Evolutionary conservation across 257 asterid species (phyloP).

Genomic region (Plantago major): DNA sequence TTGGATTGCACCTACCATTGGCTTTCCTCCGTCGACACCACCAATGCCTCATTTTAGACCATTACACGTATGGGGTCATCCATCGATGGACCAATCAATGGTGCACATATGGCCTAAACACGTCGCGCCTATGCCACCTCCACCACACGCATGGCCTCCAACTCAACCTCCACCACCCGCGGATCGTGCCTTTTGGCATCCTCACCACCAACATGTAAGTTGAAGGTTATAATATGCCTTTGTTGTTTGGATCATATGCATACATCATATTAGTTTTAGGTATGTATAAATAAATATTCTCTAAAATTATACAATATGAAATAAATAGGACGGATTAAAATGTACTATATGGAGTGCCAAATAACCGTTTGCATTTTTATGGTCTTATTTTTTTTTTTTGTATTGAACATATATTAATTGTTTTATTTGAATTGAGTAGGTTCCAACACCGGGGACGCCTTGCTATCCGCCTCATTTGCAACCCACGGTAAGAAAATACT

Average conservation of each 20-base stretch:
- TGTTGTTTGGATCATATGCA: too few species aligned
- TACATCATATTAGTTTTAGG: too few species aligned
- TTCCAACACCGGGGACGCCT: conserved; percentile 59
- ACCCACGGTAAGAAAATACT: conserved; percentile 37
- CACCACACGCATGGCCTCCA: conserved; percentile 34
- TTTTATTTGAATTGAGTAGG: conserved; percentile 24
- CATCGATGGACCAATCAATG: conserved; percentile 70
- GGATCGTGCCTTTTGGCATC: conserved; percentile 59
- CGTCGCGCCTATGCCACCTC: conserved; percentile 36
- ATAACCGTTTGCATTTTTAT: too few species aligned
- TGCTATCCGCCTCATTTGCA: conserved; percentile 54
- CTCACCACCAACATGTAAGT: conserved; percentile 57
- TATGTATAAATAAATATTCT: too few species aligned
- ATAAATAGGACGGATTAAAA: too few species aligned
- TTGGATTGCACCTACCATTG: conserved; percentile 24
- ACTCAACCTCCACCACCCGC: conserved; percentile 26
- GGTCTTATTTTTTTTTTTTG: too few species aligned
- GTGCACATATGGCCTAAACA: conserved; percentile 84
- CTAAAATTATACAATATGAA: too few species aligned
- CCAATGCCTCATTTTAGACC: conserved; percentile 68
- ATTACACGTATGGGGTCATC: conserved; percentile 97
- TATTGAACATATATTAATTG: background rate
- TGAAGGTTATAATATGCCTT: background rate
- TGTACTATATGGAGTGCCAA: too few species aligned
- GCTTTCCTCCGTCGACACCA: conserved; percentile 60